Conservation (phyloP, 2,329 filamentous ascomycete genomes). For the Penicillium hesseltinei region DNA sequence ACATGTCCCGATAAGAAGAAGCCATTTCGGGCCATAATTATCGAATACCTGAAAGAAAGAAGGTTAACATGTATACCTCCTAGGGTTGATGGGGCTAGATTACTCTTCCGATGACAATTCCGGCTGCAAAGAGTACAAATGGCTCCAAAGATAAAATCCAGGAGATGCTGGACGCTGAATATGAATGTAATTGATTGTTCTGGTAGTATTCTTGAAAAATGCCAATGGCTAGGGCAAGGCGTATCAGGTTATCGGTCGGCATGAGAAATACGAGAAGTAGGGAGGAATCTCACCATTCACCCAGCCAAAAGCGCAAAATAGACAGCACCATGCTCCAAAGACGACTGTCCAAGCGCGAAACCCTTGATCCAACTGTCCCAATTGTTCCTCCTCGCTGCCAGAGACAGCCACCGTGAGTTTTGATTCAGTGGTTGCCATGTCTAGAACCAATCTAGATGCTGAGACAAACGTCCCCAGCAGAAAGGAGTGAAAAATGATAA, state of each 20-base stretch:
- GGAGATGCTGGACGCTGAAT: constrained; percentile 53
- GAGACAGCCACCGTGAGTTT: neutral
- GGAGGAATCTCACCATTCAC: constrained; percentile 37
- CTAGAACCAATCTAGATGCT: neutral
- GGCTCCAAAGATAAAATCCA: constrained; percentile 60
- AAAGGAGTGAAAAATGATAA: neutral
- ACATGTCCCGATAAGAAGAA: constrained; percentile 52
- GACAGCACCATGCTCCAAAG: constrained; percentile 42
- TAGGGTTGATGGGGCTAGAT: neutral
- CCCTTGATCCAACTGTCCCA: constrained; percentile 10
- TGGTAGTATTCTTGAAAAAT: constrained; percentile 60
- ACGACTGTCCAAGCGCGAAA: constrained; percentile 56
- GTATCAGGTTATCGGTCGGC: neutral
- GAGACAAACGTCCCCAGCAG: neutral
- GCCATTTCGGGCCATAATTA: constrained; percentile 57
- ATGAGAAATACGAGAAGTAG: neutral
- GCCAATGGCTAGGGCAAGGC: constrained; percentile 39
- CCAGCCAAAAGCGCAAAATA: constrained; percentile 50
- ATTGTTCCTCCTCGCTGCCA: neutral
- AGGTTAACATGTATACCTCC: neutral
- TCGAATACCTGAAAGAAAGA: constrained; percentile 53
- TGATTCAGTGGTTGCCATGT: neutral
- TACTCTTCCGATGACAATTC: constrained; percentile 54
- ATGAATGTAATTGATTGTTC: constrained; percentile 45
- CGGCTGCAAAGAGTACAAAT: constrained; percentile 55